Percentiles rank a stretch among this genome's conserved stretches.
Conservation (phyloP, 768 basidiomycete genomes). For the Lentinula aciculospora region DNA sequence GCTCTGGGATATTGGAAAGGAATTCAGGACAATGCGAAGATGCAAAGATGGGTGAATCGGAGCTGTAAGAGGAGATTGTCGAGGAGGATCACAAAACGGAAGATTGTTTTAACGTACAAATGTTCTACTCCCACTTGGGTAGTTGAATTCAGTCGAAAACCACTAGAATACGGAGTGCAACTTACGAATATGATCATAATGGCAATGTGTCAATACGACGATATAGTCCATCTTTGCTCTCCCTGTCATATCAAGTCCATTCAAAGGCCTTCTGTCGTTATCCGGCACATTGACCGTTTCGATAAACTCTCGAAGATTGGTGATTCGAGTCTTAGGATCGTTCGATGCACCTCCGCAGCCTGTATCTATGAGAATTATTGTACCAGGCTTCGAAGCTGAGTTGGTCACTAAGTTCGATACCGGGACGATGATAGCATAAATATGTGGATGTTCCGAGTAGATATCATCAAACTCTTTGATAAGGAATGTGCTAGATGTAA, state of each 20-base stretch:
- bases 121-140: constrained; percentile 42
- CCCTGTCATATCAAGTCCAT: constrained; percentile 21
- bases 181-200: constrained; percentile 56
- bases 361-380: constrained; percentile 47
- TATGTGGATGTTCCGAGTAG: constrained; percentile 47
- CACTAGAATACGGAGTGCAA: constrained; percentile 8
- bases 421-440: constrained; percentile 43
- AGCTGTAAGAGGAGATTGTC: constrained; percentile 14
- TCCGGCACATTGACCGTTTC: constrained; percentile 37
- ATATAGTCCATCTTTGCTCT: constrained; percentile 30
- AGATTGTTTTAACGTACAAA: constrained; percentile 25
- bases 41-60: constrained; percentile 40
- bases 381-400: constrained; percentile 8
- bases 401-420: constrained; percentile 13
- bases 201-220: constrained; percentile 47
- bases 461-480: constrained; percentile 47
- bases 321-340: constrained; percentile 33
- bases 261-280: constrained; percentile 38
- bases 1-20: constrained; percentile 33
- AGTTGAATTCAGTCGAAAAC: not conserved
- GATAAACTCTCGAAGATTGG: constrained; percentile 41
- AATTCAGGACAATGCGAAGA: constrained; percentile 44
- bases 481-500: constrained; percentile 32
- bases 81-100: not conserved
- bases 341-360: constrained; percentile 47